Base-by-base conservation (phyloP, 345 rosid species). In the Mangifera indica region DNA sequence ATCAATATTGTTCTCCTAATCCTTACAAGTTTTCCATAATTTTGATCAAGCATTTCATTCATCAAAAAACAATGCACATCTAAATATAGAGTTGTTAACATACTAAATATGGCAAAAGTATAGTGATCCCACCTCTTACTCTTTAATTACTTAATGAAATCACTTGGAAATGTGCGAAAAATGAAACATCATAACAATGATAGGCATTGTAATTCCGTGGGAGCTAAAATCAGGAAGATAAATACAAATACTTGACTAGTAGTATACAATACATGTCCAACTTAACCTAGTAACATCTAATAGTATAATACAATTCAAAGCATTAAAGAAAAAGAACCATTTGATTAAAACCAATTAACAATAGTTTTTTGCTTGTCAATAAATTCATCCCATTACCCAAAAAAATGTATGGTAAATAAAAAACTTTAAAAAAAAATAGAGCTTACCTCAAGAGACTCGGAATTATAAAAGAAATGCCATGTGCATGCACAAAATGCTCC, bases 401-500 rank as follows among this genome's bases (percentile, higher is more conserved):
- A 49, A 26, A 63, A 5, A 48, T 15, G 59, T 34, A 12, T 21
- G 46, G 13, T n/a, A 29, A 48, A 60, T 29, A 29, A 57, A n/a
- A 11, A 18, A n/a, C 21, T 21, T 21, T 22, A 13, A 40, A 14
- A n/a, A 17, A 34, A 40, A 10, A 40, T 7, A 49, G 25, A 22
- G 40, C 69, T 79, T 80, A 94, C 98, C 98, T 94, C 97, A 69
- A 94, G 92, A 44, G 96, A 89, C 74, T 94, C 96, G 7, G 87
- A 85, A 74, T 94, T 92, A 76, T 92, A 94, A 73, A 92, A 94
- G 93, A 94, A 94, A 87, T 90, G 98, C 97, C 97, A 94, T 14
- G 97, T 87, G 77, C 97, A 91, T 26, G 97, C 98, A 64, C 98
- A 92, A 63, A 92, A 87, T 69, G 99, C 97, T 89, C 98, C 97